Evolutionary conservation across 1,284 basidiomycete genomes (phyloP), one percentile per base, ranked within the genome.

Genomic region (Ceratobasidium sp.): DNA sequence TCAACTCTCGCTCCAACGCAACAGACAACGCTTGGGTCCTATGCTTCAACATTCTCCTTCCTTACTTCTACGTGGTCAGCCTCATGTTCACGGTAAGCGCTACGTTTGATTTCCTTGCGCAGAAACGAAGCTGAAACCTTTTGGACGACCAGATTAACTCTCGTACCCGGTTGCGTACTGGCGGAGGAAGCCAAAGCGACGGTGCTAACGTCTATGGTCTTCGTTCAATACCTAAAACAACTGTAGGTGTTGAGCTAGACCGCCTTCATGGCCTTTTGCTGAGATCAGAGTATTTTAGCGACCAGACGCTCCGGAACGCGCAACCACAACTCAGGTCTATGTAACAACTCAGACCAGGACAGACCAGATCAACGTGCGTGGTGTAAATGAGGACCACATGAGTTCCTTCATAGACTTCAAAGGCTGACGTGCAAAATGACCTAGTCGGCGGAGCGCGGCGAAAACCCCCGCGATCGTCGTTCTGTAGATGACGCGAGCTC

Each of bases 21-120:
- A 32, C 29, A 3, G 45, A 50, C 40, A 34, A 34, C 12, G 22
- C 17, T 7, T 62, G 58, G 58, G 58, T 49, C 8, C 17, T 50
- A 31, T 49, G 32, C 15, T 62, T 62, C 45, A 50, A 62, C 25
- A 40, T 62, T n/a, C 43, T 62, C 34, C 45, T 50, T n/a, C 58
- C 58, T 15, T 62, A 62, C n/a, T 38, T 62, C 45, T 62, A 62
- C 40, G 58, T 62, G 7, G 40, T 38, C 17, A 62, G 58, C 32
- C 25, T 62, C 20, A 49, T 62, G 58, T 62, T 62, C 20, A 62
- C 58, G 29, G 58, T 62, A 17, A 43, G 58, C 20, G 25, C 29
- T 13, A 20, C 13, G 15, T 13, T 12, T 50, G 8, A 31, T 34
- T 20, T 25, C 42, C 20, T 20, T 25, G 10, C 8, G 5, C 1